phyloP scores from a whole-genome alignment of 2,329 filamentous ascomycete genomes.

The Colletotrichum lini region DNA sequence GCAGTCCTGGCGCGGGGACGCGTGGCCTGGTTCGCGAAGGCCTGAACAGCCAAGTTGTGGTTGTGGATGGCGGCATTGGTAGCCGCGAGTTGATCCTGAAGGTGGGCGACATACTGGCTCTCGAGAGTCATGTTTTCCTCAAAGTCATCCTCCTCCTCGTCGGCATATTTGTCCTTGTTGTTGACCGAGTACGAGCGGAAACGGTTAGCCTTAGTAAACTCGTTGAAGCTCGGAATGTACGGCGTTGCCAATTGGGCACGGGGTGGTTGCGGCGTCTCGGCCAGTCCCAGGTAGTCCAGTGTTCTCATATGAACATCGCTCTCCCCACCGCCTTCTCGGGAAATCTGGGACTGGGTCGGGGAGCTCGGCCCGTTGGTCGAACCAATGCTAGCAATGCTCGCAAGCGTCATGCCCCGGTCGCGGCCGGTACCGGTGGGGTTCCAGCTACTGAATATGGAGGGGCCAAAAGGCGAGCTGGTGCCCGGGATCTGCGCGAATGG shows the following conservation, averaged over 20 bases:
- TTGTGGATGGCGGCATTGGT: slow-evolving; percentile 83
- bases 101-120: slow-evolving; percentile 71
- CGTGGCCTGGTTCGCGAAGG: slow-evolving; percentile 88
- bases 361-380: slow-evolving; percentile 89
- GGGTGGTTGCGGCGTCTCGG: slow-evolving; percentile 89
- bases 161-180: slow-evolving; percentile 96
- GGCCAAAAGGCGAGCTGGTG: slow-evolving; percentile 81
- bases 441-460: slow-evolving; percentile 89
- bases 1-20: slow-evolving; percentile 92
- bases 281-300: slow-evolving; percentile 93
- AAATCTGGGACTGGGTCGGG: slow-evolving; percentile 88
- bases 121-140: slow-evolving; percentile 68
- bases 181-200: slow-evolving; percentile 99
- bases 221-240: slow-evolving; percentile 78
- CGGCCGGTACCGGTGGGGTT: slow-evolving; percentile 75
- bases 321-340: slow-evolving; percentile 86
- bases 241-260: slow-evolving; percentile 82
- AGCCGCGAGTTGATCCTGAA: slow-evolving; percentile 74
- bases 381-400: slow-evolving; percentile 85
- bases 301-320: slow-evolving; percentile 91
- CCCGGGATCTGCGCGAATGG: slow-evolving; percentile 71
- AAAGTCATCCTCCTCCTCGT: slow-evolving; percentile 87
- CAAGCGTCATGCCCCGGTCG: slow-evolving; percentile 88
- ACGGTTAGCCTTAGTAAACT: slow-evolving; percentile 84
- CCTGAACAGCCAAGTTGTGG: slow-evolving; percentile 94